phyloP scores from a whole-genome alignment of 495 filamentous ascomycete genomes.

The Apodospora peruviana region DNA sequence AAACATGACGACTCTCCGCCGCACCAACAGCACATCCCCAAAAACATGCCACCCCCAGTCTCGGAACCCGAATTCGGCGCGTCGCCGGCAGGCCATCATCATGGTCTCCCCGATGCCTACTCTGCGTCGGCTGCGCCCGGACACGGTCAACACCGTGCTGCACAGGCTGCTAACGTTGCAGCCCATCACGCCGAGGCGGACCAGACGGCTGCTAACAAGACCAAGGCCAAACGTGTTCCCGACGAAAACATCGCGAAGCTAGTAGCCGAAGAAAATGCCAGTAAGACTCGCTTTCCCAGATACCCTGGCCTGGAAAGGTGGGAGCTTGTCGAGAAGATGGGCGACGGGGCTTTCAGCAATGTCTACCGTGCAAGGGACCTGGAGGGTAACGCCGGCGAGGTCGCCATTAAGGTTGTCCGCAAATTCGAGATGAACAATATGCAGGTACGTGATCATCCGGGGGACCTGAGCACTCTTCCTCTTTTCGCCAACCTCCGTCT shows the following conservation, averaged over 20 bases:
- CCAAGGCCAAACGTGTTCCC: constrained; percentile 52
- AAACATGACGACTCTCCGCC: constrained; percentile 53
- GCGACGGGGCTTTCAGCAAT: constrained; percentile 97
- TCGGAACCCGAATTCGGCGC: constrained; percentile 20
- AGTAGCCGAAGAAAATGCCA: constrained; percentile 84
- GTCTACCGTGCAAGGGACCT: constrained; percentile 85
- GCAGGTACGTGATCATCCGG: constrained; percentile 67
- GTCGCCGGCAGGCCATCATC: constrained; percentile 7
- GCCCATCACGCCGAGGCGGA: constrained; percentile 44
- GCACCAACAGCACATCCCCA: constrained; percentile 31
- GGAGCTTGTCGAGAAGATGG: constrained; percentile 94
- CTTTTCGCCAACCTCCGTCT: constrained; percentile 27
- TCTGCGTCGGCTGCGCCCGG: constrained; percentile 54
- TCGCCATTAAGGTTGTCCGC: constrained; percentile 96
- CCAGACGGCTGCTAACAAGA: constrained; percentile 24
- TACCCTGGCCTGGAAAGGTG: constrained; percentile 92
- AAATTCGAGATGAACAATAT: constrained; percentile 98
- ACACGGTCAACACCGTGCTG: constrained; percentile 57
- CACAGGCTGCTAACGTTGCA: constrained; percentile 55
- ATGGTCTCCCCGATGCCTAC: constrained; percentile 40
- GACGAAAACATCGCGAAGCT: constrained; percentile 70
- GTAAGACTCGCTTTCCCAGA: constrained; percentile 74
- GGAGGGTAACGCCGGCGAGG: constrained; percentile 62
- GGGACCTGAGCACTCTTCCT: constrained; percentile 8
- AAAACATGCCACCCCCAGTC: constrained; percentile 14